Percentiles rank a stretch among this genome's conserved stretches.
Conservation (phyloP, 768 basidiomycete genomes). For the Macrocybe gigantea region DNA sequence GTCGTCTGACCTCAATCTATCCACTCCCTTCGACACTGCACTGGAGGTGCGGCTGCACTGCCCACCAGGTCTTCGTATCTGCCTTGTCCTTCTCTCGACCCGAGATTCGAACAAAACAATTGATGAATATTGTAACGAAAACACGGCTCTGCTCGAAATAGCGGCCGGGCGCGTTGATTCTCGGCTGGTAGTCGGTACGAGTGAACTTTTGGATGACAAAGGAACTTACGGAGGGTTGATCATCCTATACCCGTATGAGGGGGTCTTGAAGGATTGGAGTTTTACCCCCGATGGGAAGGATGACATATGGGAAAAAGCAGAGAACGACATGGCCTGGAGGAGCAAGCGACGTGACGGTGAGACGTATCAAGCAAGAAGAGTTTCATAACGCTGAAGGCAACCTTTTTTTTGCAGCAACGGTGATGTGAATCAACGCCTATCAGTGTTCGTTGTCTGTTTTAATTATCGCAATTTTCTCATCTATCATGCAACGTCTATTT, state of each 20-base stretch:
- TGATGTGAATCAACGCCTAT: too few species aligned
- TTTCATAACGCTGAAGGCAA: too few species aligned
- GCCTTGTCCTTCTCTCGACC: constrained; percentile 5
- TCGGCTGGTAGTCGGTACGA: constrained; percentile 6
- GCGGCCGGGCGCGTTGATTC: constrained; percentile 6
- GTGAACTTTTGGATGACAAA: constrained; percentile 3
- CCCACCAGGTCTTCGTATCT: constrained; percentile 6
- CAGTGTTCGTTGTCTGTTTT: too few species aligned
- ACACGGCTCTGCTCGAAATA: constrained; percentile 2
- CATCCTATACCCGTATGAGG: constrained; percentile 7
- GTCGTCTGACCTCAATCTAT: constrained; percentile 8
- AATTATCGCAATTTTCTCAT: too few species aligned
- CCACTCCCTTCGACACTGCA: constrained; percentile 4
- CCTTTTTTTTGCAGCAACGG: too few species aligned
- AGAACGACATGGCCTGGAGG: constrained; percentile 2
- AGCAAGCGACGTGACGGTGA: neutral
- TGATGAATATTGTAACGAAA: constrained; percentile 4
- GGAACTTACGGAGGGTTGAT: constrained; percentile 1
- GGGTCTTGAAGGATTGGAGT: constrained; percentile 10
- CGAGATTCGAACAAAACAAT: constrained; percentile 3
- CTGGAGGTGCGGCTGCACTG: constrained; percentile 1
- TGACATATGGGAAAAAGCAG: constrained; percentile 9
- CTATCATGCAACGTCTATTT: too few species aligned
- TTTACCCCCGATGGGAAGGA: constrained; percentile 5
- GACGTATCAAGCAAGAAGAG: too few species aligned